These are phyloP conservation scores for Asparagopsis taxiformis DNA, from an alignment of 31 red algal genomes.

Conservation along the genomic window DNA sequence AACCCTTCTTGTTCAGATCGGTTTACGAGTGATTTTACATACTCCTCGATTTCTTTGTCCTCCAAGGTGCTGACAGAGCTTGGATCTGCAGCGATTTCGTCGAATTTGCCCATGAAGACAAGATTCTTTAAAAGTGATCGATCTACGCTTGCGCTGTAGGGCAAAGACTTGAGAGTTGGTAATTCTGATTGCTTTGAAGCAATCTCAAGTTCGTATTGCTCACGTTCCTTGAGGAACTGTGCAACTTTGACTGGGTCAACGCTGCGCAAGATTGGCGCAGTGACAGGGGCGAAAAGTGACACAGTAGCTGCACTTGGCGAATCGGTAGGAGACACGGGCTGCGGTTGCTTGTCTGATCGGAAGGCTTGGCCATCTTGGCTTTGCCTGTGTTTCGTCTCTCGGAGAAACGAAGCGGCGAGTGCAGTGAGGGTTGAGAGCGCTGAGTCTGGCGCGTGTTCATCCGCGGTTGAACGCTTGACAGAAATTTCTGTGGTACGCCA, in stretches of 20 bases:
- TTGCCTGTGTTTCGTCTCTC: background rate
- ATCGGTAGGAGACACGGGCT: no score
- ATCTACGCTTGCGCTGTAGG: slow-evolving; percentile 13
- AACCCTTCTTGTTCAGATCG: background rate
- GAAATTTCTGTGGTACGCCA: slow-evolving; percentile 80
- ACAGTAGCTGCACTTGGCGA: background rate
- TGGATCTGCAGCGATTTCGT: slow-evolving; percentile 12
- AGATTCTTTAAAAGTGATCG: slow-evolving; percentile 8
- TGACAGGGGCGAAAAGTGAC: slow-evolving; percentile 20
- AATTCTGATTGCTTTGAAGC: slow-evolving; percentile 9
- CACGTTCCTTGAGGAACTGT: slow-evolving; percentile 27
- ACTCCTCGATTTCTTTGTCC: slow-evolving; percentile 2
- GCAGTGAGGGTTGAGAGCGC: slow-evolving; percentile 18
- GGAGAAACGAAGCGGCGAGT: background rate
- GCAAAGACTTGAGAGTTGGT: slow-evolving; percentile 9
- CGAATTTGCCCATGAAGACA: slow-evolving; percentile 21
- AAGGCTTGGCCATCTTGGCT: background rate
- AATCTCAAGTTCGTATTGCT: slow-evolving; percentile 8
- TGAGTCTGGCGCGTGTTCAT: slow-evolving; percentile 58
- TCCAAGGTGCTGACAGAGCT: background rate
- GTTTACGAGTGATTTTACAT: slow-evolving; percentile 14
- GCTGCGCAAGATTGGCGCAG: slow-evolving; percentile 1
- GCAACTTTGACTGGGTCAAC: slow-evolving; percentile 22
- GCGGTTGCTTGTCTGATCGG: background rate
- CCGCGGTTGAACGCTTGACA: slow-evolving; percentile 23